These are phyloP conservation scores for Suhomyces yuchorum DNA, from an alignment of 1,139 yeast genomes.

Conservation along the genomic window DNA sequence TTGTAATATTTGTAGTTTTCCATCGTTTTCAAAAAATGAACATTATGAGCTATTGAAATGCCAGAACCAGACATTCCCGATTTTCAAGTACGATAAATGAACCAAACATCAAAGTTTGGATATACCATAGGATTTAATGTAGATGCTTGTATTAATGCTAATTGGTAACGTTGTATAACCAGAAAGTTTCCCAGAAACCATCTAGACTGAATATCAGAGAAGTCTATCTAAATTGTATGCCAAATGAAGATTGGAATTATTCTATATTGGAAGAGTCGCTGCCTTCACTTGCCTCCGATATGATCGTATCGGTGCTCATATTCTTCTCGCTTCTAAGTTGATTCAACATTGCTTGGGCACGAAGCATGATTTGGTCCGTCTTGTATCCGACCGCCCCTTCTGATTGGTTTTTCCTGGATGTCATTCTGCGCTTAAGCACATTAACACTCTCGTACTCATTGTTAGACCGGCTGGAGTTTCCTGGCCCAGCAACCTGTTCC, in stretches of 20 bases:
- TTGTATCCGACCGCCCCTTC: constrained; percentile 18
- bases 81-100: too few relatives aligned
- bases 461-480: not conserved
- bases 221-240: too few relatives aligned
- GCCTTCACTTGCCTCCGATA: constrained; percentile 8
- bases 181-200: not conserved
- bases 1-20: too few relatives aligned
- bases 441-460: constrained; percentile 45
- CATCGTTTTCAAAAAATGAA: too few relatives aligned
- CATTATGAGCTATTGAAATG: too few relatives aligned
- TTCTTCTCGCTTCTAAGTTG: constrained; percentile 30
- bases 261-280: constrained; percentile 1
- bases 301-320: constrained; percentile 9
- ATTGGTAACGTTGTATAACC: not conserved
- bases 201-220: too few relatives aligned
- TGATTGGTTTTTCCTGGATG: constrained; percentile 32
- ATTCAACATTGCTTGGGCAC: constrained; percentile 49
- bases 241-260: not conserved
- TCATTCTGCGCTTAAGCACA: constrained; percentile 40
- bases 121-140: too few relatives aligned
- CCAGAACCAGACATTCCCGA: too few relatives aligned
- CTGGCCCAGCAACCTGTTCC: constrained; percentile 13
- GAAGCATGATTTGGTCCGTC: constrained; percentile 32
- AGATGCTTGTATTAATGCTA: not conserved
- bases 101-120: too few relatives aligned